These are phyloP conservation scores for Fusarium tupiense DNA, from an alignment of 2,329 filamentous ascomycete species.

Conservation along the genomic window DNA sequence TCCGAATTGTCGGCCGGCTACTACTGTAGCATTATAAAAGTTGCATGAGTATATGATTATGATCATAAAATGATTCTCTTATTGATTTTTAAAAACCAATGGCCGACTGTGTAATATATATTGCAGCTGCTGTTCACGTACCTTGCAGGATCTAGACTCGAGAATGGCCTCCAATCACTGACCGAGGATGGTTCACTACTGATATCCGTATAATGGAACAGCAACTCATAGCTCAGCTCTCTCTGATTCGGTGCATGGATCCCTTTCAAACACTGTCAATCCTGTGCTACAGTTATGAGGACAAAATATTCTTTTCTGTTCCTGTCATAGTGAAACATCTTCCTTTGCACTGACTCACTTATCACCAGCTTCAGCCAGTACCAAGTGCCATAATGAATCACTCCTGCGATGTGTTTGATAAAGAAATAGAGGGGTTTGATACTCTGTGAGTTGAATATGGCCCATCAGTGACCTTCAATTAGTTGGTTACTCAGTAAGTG, in stretches of 20 bases:
- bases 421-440: not conserved
- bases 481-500: not conserved
- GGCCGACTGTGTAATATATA: not conserved
- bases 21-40: conserved; percentile 1
- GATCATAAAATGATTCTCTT: not conserved
- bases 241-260: not conserved
- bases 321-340: not conserved
- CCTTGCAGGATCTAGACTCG: not conserved
- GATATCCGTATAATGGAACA: not conserved
- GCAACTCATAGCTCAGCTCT: not conserved
- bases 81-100: not conserved
- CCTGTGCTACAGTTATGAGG: not conserved
- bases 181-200: not conserved
- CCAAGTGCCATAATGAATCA: not conserved
- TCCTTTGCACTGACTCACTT: not conserved
- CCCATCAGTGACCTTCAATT: not conserved
- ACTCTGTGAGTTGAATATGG: not conserved
- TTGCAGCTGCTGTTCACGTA: not conserved
- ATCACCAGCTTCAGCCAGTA: not conserved
- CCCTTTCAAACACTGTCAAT: not conserved
- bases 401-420: no score
- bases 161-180: not conserved
- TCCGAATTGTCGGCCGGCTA: conserved; percentile 24
- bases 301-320: not conserved
- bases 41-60: not conserved